Percentiles rank a stretch among this genome's conserved stretches.
Conservation (phyloP, 495 filamentous ascomycete species). For the Xylaria sp. region DNA sequence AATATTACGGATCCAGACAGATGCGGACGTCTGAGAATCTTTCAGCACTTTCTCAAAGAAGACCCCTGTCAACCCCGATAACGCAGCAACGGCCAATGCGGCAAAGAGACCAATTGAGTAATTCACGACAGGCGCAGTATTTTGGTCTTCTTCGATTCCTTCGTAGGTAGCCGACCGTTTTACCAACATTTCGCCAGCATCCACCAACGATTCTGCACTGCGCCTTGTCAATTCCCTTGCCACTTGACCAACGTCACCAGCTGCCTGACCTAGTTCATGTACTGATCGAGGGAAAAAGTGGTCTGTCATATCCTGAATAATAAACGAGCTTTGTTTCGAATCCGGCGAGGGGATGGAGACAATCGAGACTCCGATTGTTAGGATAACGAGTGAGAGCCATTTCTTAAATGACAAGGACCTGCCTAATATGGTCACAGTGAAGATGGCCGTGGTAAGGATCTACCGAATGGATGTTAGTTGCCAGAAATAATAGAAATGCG, state of each 20-base stretch:
- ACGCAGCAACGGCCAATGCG: constrained; percentile 74
- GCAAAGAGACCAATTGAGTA: constrained; percentile 77
- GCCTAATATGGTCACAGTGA: constrained; percentile 78
- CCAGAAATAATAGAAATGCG: neutral
- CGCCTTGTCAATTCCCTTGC: constrained; percentile 58
- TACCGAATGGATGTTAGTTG: neutral
- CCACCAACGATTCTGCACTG: constrained; percentile 47
- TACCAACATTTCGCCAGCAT: constrained; percentile 49
- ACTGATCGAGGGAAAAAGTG: constrained; percentile 79
- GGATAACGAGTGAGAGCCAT: constrained; percentile 81
- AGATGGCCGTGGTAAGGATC: constrained; percentile 89
- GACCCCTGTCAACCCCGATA: constrained; percentile 85
- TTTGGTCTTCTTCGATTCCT: constrained; percentile 85
- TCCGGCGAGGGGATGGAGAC: constrained; percentile 75
- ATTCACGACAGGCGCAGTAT: constrained; percentile 71
- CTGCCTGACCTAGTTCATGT: constrained; percentile 62
- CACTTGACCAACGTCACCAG: constrained; percentile 50
- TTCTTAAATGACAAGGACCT: constrained; percentile 71
- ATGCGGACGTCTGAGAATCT: constrained; percentile 70
- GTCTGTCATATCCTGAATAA: constrained; percentile 61
- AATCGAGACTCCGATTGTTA: constrained; percentile 84
- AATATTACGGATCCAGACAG: constrained; percentile 92
- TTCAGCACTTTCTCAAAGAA: constrained; percentile 97
- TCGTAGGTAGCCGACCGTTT: constrained; percentile 94
- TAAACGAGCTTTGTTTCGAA: constrained; percentile 50